These are phyloP conservation scores for Podospora pseudocomata DNA, from an alignment of 495 filamentous ascomycete genomes.

Conservation along the genomic window DNA sequence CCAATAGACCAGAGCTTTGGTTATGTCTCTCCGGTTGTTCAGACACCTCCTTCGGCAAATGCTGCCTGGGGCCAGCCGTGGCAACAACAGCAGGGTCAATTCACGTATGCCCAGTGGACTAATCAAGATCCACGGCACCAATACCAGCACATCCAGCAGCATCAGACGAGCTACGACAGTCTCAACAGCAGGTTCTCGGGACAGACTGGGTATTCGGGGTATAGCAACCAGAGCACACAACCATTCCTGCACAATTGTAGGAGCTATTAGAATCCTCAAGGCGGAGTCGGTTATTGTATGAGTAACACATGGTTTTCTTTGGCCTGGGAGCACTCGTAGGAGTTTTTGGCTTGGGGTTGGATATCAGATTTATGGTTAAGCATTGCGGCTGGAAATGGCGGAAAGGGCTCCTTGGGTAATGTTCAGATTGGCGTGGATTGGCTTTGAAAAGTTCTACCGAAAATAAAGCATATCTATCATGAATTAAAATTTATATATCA, in stretches of 20 bases:
- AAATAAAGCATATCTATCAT: neutral
- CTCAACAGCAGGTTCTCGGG: slow-evolving; percentile 20
- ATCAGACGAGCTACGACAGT: slow-evolving; percentile 20
- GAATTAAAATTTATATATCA: neutral
- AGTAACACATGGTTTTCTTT: neutral
- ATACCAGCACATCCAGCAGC: slow-evolving; percentile 3
- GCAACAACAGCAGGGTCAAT: neutral
- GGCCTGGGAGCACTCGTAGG: no score
- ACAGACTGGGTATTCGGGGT: slow-evolving; percentile 9
- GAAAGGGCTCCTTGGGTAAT: neutral
- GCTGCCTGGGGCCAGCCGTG: neutral
- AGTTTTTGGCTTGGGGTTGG: neutral
- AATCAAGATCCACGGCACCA: slow-evolving; percentile 4
- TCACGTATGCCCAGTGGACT: slow-evolving; percentile 7
- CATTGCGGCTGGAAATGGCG: neutral
- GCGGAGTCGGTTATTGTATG: neutral
- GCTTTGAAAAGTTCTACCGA: neutral
- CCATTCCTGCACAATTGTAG: slow-evolving; percentile 13
- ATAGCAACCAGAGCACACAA: slow-evolving; percentile 19
- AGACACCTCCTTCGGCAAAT: neutral
- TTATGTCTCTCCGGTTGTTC: neutral
- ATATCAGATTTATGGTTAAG: neutral
- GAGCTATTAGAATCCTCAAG: neutral
- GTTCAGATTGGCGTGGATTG: neutral
- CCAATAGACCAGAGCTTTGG: neutral